Evolutionary conservation across 768 basidiomycete species (phyloP).

Genomic region (Lyophyllum semitale): DNA sequence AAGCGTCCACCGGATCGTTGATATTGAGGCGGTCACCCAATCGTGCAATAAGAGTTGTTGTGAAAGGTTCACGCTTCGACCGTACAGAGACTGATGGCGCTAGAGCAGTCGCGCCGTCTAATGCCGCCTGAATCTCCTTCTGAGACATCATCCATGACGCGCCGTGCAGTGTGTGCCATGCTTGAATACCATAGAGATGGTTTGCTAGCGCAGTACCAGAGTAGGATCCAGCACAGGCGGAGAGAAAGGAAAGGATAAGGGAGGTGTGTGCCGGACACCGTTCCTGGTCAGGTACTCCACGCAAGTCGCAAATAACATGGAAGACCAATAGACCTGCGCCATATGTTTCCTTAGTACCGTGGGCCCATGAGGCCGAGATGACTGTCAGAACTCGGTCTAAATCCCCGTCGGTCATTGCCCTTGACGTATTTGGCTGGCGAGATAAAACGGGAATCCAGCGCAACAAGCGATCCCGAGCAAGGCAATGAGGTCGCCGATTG

Average conservation of each 20-base stretch:
- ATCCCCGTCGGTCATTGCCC: background rate
- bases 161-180: slow-evolving; percentile 40
- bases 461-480: slow-evolving; percentile 22
- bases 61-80: slow-evolving; percentile 26
- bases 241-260: slow-evolving; percentile 30
- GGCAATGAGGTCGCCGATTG: slow-evolving; percentile 24
- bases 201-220: slow-evolving; percentile 33
- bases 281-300: slow-evolving; percentile 29
- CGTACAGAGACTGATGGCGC: no score
- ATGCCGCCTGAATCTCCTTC: no score
- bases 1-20: slow-evolving; percentile 11
- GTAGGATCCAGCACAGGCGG: slow-evolving; percentile 31
- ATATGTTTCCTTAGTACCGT: background rate
- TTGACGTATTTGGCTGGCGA: background rate
- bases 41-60: background rate
- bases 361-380: background rate
- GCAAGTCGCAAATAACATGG: slow-evolving; percentile 40
- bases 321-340: slow-evolving; percentile 32
- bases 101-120: no score
- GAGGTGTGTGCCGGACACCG: slow-evolving; percentile 25
- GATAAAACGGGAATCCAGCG: slow-evolving; percentile 24
- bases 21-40: slow-evolving; percentile 1
- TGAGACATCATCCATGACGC: no score
- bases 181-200: slow-evolving; percentile 37
- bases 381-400: background rate